Evolutionary conservation across 441 rosid species (phyloP).

Genomic region (Bocquillonia castaneifolia): DNA sequence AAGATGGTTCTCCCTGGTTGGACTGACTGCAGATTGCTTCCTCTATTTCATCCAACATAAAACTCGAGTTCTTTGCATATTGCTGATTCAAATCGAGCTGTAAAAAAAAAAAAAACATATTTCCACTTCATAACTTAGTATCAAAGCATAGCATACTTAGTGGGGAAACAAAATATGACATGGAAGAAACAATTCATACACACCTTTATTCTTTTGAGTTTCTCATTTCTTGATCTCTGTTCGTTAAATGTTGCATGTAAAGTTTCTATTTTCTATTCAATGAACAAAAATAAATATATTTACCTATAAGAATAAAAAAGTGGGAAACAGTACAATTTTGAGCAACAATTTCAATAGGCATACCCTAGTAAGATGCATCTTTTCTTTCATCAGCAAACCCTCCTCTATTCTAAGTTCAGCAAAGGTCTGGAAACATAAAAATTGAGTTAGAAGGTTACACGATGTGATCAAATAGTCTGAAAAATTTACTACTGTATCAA

Average conservation of each 20-base stretch:
- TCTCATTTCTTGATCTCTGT: slow-evolving; percentile 40
- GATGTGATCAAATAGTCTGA: neutral
- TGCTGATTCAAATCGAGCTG: slow-evolving; percentile 47
- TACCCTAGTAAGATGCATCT: slow-evolving; percentile 49
- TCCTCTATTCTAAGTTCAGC: slow-evolving; percentile 72
- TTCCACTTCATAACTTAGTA: neutral
- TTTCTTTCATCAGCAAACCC: slow-evolving; percentile 51
- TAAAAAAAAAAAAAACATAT: neutral
- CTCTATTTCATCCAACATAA: slow-evolving; percentile 12
- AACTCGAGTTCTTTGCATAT: slow-evolving; percentile 15
- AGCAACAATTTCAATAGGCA: neutral
- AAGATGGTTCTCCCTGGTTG: slow-evolving; percentile 17
- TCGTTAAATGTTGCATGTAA: slow-evolving; percentile 42
- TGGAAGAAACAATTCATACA: neutral
- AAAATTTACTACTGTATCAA: too few relatives aligned
- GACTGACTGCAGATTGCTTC: slow-evolving; percentile 17
- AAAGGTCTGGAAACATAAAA: slow-evolving; percentile 50
- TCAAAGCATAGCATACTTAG: neutral
- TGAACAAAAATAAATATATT: neutral
- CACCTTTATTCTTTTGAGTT: slow-evolving; percentile 70
- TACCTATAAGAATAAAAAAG: neutral
- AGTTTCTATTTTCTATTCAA: slow-evolving; percentile 48
- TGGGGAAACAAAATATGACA: neutral
- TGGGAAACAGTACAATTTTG: neutral
- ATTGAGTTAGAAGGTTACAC: neutral